Evolutionary conservation across 148 eudicot species (phyloP), one percentile per base, ranked within the genome.

Genomic region (Nepenthes mirabilis): DNA sequence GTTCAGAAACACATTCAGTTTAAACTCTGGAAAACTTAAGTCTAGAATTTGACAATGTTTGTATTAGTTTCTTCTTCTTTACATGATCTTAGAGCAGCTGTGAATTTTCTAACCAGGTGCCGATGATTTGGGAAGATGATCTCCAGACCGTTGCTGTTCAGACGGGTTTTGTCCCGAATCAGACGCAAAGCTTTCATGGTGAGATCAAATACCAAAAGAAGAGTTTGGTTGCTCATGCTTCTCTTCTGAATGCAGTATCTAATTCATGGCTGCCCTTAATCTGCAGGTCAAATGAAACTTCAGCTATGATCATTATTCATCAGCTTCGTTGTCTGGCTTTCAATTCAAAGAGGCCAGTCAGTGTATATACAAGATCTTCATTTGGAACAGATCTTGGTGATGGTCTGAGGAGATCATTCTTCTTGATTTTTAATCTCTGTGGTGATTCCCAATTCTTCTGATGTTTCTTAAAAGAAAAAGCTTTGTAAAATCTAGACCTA

Each of bases 91-190:
- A 34, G 23, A 23, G 23, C 23, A 23, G 23, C 23, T 23, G 23
- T 23, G 23, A 2, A 9, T 52, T 33, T 57, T 10, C 6, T 71
- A 59, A 56, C 52, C 70, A 90, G 94, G 58, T 74, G 33, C 74
- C 87, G 5, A 35, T 76, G 52, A 73, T 80, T 37, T 84, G 88
- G 91, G 95, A 79, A 50, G 83, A 84, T 63, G 95, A 90, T 75
- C 89, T 90, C 43, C 86, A 87, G 47, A 90, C 80, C 66, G 55
- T 90, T 74, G 23, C 23, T 23, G 89, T 90, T 60, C 97, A 80
- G 57, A 83, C 74, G 80, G 80, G 82, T 58, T 72, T 75, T 69
- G 75, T 73, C 33, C 87, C 72, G 66, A 80, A 75, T 71, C 81
- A 81, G 63, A 56, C 74, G 13, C 84, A 75, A 61, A 69, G 60